These are phyloP conservation scores for Domatiomyces globalis DNA, from an alignment of 2,329 filamentous ascomycete genomes.

Conservation along the genomic window DNA sequence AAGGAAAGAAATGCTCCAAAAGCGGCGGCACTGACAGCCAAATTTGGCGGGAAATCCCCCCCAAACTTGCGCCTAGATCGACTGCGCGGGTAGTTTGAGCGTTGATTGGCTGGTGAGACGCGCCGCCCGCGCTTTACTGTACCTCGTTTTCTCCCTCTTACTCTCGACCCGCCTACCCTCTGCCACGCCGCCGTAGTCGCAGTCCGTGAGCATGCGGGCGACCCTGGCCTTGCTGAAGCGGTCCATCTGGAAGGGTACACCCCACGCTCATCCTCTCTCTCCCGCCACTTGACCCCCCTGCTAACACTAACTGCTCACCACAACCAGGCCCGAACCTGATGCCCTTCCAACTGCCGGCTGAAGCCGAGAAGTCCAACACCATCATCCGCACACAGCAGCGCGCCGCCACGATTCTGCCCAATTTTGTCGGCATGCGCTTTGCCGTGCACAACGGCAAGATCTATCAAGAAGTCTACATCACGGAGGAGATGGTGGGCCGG, in stretches of 20 bases:
- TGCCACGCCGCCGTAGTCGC: not conserved
- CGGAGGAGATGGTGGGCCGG: constrained; percentile 91
- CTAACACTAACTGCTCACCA: not conserved
- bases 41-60: too few species aligned
- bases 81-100: too few species aligned
- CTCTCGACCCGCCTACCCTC: too few species aligned
- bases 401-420: constrained; percentile 76
- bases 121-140: too few species aligned
- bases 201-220: constrained; percentile 43
- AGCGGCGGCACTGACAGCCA: too few species aligned
- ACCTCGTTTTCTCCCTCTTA: too few species aligned
- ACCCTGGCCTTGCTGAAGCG: constrained; percentile 56
- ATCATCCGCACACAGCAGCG: constrained; percentile 76
- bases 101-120: too few species aligned
- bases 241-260: constrained; percentile 74
- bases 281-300: not conserved
- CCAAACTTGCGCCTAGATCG: too few species aligned
- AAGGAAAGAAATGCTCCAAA: too few species aligned
- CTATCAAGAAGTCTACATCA: constrained; percentile 69
- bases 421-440: constrained; percentile 80
- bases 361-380: constrained; percentile 38
- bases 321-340: constrained; percentile 22
- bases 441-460: constrained; percentile 84
- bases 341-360: constrained; percentile 26
- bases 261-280: not conserved